A percentile compares a stretch with the other conserved stretches of the same genome.
Evolutionary conservation across 1,284 basidiomycete species (phyloP).

Genomic region (Nidula niveotomentosa): DNA sequence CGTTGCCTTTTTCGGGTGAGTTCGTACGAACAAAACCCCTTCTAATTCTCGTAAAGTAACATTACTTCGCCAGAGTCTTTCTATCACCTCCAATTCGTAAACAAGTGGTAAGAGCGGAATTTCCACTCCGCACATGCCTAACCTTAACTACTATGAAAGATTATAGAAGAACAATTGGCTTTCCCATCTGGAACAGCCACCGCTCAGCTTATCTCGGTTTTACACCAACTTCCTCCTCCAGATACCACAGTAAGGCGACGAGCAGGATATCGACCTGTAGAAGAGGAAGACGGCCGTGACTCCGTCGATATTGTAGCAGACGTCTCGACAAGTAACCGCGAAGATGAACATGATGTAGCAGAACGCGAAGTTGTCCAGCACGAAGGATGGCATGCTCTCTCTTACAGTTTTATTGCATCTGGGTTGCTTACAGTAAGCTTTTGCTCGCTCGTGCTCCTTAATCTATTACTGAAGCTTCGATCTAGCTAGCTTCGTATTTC

Average conservation of each 20-base stretch:
- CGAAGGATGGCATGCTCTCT: constrained; percentile 72
- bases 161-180: constrained; percentile 90
- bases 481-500: constrained; percentile 76
- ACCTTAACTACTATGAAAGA: constrained; percentile 39
- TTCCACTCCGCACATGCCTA: too few species aligned
- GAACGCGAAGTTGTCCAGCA: constrained; percentile 48
- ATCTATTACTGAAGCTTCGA: not conserved
- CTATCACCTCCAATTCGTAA: constrained; percentile 91
- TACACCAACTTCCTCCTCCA: constrained; percentile 77
- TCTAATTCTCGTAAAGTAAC: not conserved
- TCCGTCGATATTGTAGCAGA: constrained; percentile 10
- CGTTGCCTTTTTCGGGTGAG: constrained; percentile 90
- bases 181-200: constrained; percentile 98
- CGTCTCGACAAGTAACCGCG: constrained; percentile 9
- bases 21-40: not conserved
- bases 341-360: constrained; percentile 20
- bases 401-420: constrained; percentile 76
- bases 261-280: constrained; percentile 47
- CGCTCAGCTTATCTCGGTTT: constrained; percentile 90
- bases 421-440: constrained; percentile 66
- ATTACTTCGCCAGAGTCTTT: constrained; percentile 67
- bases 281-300: constrained; percentile 11
- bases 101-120: constrained; percentile 69
- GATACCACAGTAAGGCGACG: constrained; percentile 53
- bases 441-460: not conserved